phyloP scores from a whole-genome alignment of 1,139 yeast genomes.

The Debaryomyces sp. region DNA sequence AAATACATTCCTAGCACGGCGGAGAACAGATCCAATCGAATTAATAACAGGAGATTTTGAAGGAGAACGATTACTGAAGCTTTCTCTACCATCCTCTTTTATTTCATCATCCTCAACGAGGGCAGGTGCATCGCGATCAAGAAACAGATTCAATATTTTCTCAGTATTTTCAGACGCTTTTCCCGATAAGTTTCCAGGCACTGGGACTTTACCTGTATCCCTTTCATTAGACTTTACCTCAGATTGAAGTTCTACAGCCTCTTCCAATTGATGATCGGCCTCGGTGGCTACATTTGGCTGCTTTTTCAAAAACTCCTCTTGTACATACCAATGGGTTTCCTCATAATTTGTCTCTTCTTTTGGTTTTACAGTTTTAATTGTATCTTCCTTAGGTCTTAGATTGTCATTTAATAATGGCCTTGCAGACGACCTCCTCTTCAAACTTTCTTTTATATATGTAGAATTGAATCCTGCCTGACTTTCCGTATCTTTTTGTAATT shows the following conservation, averaged over 20 bases:
- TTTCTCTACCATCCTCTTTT: neutral
- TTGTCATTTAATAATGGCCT: conserved; percentile 4
- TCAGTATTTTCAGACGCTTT: neutral
- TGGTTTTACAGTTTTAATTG: neutral
- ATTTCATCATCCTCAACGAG: neutral
- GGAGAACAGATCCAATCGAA: conserved; percentile 15
- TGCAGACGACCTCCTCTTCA: conserved; percentile 10
- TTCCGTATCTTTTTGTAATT: conserved; percentile 1
- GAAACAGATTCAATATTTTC: neutral
- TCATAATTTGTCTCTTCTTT: neutral
- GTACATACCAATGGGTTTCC: neutral
- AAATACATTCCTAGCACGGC: conserved; percentile 21
- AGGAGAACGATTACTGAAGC: neutral
- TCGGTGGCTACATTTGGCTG: neutral
- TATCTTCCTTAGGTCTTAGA: neutral
- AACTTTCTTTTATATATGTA: conserved; percentile 7
- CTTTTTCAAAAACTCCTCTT: neutral
- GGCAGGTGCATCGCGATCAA: neutral
- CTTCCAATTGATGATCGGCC: neutral
- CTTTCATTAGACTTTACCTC: neutral
- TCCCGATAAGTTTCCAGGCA: neutral
- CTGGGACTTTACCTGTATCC: neutral
- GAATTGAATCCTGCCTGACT: conserved; percentile 5
- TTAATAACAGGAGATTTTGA: conserved; percentile 5
- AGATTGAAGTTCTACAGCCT: neutral